Conservation (phyloP, 2,329 filamentous ascomycete genomes). For the Talaromyces atroroseus region DNA sequence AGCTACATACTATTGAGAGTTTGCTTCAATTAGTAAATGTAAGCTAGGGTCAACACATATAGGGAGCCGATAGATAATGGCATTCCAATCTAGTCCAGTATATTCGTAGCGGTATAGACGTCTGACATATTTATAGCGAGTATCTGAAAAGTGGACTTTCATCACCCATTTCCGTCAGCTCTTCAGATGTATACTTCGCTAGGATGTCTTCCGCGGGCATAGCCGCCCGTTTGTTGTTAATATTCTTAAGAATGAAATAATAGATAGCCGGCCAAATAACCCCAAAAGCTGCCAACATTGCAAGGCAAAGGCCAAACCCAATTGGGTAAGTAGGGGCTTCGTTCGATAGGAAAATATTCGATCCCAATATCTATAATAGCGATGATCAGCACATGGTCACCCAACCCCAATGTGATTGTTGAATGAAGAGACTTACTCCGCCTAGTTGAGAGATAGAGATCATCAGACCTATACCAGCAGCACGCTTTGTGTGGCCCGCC, state of each 20-base stretch:
- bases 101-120: no score
- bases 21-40: no score
- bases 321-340: neutral
- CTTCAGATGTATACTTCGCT: neutral
- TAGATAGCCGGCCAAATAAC: neutral
- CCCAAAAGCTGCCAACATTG: neutral
- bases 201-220: neutral
- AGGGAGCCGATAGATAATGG: no score
- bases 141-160: neutral
- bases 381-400: neutral
- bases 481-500: no score
- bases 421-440: neutral
- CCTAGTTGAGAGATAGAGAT: neutral
- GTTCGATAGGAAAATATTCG: neutral
- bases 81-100: no score
- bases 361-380: neutral
- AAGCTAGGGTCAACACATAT: no score
- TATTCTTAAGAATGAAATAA: neutral
- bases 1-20: no score
- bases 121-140: neutral
- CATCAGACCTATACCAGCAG: no score
- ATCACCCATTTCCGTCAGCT: neutral
- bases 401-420: neutral
- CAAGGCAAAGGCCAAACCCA: neutral
- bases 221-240: neutral